Conservation (phyloP, 2,329 filamentous ascomycete species). For the Trichoderma sp. region DNA sequence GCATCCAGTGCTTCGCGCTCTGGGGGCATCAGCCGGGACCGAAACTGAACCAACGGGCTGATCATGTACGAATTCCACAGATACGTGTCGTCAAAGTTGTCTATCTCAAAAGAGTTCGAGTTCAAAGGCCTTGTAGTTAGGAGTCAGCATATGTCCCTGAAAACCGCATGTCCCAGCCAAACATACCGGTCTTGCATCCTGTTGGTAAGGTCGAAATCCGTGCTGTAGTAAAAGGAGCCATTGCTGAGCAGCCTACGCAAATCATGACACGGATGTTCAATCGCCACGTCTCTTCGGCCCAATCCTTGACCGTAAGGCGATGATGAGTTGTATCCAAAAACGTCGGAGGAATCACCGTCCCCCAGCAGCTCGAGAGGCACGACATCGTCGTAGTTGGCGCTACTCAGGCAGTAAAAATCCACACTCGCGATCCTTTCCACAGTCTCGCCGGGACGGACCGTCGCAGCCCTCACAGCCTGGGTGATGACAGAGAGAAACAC, state of each 20-base stretch:
- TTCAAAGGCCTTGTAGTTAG: slow-evolving; percentile 64
- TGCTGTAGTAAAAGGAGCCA: slow-evolving; percentile 96
- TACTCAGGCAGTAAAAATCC: slow-evolving; percentile 91
- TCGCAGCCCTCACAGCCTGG: slow-evolving; percentile 74
- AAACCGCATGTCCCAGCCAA: background rate
- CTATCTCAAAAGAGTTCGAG: slow-evolving; percentile 79
- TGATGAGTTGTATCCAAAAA: slow-evolving; percentile 51
- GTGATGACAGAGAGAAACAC: slow-evolving; percentile 92
- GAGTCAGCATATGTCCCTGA: slow-evolving; percentile 23
- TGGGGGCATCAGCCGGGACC: slow-evolving; percentile 72
- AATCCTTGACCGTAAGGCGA: slow-evolving; percentile 45
- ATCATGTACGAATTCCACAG: slow-evolving; percentile 99
- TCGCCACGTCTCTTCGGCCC: slow-evolving; percentile 66
- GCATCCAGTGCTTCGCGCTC: slow-evolving; percentile 81
- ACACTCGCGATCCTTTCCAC: slow-evolving; percentile 84
- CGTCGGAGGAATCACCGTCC: slow-evolving; percentile 52
- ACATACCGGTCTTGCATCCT: slow-evolving; percentile 80
- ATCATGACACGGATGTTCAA: slow-evolving; percentile 88
- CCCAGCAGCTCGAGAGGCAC: slow-evolving; percentile 53
- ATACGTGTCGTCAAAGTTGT: slow-evolving; percentile 89
- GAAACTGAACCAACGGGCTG: slow-evolving; percentile 84
- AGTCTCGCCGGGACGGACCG: slow-evolving; percentile 81
- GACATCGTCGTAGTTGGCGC: slow-evolving; percentile 80
- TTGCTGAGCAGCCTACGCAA: slow-evolving; percentile 90
- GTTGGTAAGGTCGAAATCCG: slow-evolving; percentile 96